Conservation (phyloP, 495 filamentous ascomycete species). For the Corynascus novoguineensis region DNA sequence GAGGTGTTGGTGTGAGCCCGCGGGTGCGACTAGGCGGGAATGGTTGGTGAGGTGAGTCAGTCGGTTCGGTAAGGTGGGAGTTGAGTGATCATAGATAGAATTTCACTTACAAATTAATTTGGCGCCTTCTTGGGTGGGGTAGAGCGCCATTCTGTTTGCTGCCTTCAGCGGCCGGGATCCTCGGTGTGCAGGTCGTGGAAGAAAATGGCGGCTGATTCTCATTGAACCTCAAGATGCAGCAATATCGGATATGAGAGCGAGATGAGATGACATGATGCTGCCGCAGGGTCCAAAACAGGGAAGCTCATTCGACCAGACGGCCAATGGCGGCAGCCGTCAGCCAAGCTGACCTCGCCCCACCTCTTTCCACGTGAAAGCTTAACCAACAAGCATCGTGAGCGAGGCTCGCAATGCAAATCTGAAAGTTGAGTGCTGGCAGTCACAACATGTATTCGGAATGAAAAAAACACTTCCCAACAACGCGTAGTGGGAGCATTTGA, state of each 20-base stretch:
- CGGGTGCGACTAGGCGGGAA: conserved; percentile 33
- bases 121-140: conserved; percentile 35
- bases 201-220: conserved; percentile 3
- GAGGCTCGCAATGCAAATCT: too few relatives aligned
- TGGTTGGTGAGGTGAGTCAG: neutral
- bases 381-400: too few relatives aligned
- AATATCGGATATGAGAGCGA: too few relatives aligned
- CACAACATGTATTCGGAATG: too few relatives aligned
- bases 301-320: neutral
- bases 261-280: neutral
- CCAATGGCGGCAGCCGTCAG: too few relatives aligned
- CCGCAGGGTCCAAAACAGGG: neutral
- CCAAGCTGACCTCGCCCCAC: too few relatives aligned
- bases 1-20: conserved; percentile 23
- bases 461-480: too few relatives aligned
- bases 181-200: conserved; percentile 7
- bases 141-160: conserved; percentile 41
- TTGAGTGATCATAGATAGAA: conserved; percentile 22
- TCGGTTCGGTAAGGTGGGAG: too few relatives aligned
- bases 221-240: neutral
- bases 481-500: too few relatives aligned
- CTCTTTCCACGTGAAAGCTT: too few relatives aligned
- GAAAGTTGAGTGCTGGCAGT: too few relatives aligned
- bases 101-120: conserved; percentile 51
- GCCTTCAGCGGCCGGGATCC: neutral